Evolutionary conservation across 1,139 yeast genomes (phyloP).

Genomic region (Debaryomyces subglobosus): DNA sequence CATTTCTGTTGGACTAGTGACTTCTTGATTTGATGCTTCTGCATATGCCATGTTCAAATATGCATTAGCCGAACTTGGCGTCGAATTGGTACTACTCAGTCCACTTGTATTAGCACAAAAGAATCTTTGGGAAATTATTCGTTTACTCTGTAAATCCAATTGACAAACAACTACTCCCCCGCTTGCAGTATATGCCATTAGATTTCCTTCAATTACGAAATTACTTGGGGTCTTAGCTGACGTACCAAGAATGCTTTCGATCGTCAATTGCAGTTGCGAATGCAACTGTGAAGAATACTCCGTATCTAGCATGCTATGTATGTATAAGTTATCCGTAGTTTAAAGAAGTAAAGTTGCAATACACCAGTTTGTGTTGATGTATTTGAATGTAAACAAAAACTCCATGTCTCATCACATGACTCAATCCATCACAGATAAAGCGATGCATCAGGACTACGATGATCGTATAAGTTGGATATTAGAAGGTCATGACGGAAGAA

Average conservation of each 20-base stretch:
- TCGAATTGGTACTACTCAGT: conserved; percentile 4
- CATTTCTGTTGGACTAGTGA: conserved; percentile 12
- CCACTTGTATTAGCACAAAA: conserved; percentile 48
- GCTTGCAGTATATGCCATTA: conserved; percentile 64
- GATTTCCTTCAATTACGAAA: conserved; percentile 41
- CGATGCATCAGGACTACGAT: background rate
- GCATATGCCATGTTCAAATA: conserved; percentile 31
- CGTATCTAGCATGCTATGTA: conserved; percentile 1
- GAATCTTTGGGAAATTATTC: conserved; percentile 42
- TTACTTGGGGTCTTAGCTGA: conserved; percentile 34
- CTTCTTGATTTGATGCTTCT: conserved; percentile 7
- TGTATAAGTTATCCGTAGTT: background rate
- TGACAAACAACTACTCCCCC: conserved; percentile 65
- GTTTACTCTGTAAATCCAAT: conserved; percentile 20
- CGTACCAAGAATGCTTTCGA: conserved; percentile 31
- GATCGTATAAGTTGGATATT: background rate
- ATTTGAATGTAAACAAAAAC: conserved; percentile 4
- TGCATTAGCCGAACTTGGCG: conserved; percentile 29
- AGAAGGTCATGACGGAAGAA: conserved; percentile 23
- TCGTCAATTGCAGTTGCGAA: conserved; percentile 14
- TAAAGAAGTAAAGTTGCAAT: background rate
- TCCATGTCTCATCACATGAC: background rate
- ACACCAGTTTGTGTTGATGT: conserved; percentile 3
- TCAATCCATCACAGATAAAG: background rate
- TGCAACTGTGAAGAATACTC: conserved; percentile 2